These are phyloP conservation scores for Backusella australiensis DNA, from an alignment of 192 early-diverging fungal genomes.

Conservation along the genomic window DNA sequence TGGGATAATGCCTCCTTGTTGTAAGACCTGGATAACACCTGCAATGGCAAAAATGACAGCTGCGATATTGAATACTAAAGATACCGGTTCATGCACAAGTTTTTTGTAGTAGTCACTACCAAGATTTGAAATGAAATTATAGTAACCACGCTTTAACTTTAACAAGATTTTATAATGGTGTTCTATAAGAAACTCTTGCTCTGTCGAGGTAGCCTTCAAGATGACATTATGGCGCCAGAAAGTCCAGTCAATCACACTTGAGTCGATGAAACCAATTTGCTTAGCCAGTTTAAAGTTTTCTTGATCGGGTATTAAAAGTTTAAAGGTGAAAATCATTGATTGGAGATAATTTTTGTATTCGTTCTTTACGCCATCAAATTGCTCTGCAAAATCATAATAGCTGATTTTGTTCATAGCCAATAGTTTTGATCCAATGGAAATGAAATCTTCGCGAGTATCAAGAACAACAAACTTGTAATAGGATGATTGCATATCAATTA, in stretches of 20 bases:
- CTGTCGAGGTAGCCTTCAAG: not conserved
- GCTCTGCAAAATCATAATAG: conserved; percentile 2
- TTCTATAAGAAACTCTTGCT: not conserved
- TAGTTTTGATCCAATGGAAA: not conserved
- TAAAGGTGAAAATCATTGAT: not conserved
- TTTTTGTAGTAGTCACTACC: conserved; percentile 1
- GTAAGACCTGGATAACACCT: not conserved
- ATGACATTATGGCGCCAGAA: not conserved
- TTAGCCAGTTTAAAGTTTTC: not conserved
- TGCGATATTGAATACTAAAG: not conserved
- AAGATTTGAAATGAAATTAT: not conserved
- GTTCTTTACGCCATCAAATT: not conserved
- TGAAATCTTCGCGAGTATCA: not conserved
- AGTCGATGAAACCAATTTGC: not conserved
- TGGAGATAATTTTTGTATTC: not conserved
- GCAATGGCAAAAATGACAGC: not conserved
- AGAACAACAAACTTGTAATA: not conserved
- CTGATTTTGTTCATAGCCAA: not conserved
- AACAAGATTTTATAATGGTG: not conserved
- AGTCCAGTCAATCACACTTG: not conserved
- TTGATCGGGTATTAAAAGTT: conserved; percentile 2
- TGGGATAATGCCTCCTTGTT: not conserved
- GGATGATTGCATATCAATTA: not conserved
- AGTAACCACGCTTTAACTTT: not conserved
- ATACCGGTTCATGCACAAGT: not conserved